A percentile compares a stretch with the other conserved stretches of the same genome.
These are phyloP conservation scores for Asterella californica DNA, from an alignment of 225 moss, liverwort and hornwort genomes.

Conservation along the genomic window DNA sequence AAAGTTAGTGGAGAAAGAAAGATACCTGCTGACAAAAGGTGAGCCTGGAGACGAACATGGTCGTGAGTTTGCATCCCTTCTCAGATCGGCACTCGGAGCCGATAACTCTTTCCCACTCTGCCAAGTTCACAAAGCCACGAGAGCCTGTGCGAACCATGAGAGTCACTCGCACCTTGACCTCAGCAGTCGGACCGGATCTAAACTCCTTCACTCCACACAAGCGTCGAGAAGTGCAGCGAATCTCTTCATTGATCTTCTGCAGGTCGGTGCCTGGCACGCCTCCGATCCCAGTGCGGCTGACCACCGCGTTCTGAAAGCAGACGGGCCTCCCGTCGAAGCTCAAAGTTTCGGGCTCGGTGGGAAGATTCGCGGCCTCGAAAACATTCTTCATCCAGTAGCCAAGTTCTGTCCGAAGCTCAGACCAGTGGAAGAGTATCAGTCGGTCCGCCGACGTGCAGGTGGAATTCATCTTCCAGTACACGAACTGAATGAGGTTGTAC, in stretches of 20 bases:
- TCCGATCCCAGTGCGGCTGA: conserved; percentile 46
- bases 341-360: conserved; percentile 26
- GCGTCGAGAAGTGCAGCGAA: conserved; percentile 41
- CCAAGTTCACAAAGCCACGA: conserved; percentile 30
- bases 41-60: conserved; percentile 34
- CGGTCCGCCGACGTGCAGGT: conserved; percentile 31
- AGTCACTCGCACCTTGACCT: conserved; percentile 23
- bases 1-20: not conserved
- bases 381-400: conserved; percentile 49
- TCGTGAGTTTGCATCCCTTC: conserved; percentile 31
- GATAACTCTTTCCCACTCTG: conserved; percentile 40
- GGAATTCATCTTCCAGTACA: conserved; percentile 38
- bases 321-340: conserved; percentile 30
- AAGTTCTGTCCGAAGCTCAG: conserved; percentile 35
- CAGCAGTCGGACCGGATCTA: conserved; percentile 18
- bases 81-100: conserved; percentile 26
- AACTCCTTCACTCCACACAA: conserved; percentile 32
- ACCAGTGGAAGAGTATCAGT: conserved; percentile 37
- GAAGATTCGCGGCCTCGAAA: conserved; percentile 30
- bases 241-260: conserved; percentile 27
- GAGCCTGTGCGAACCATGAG: conserved; percentile 36
- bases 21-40: conserved; percentile 50
- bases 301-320: conserved; percentile 48
- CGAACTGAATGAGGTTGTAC: conserved; percentile 52
- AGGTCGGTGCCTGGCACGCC: conserved; percentile 23